phyloP scores from a whole-genome alignment of 2,329 filamentous ascomycete genomes.

The Colletotrichum salicis region DNA sequence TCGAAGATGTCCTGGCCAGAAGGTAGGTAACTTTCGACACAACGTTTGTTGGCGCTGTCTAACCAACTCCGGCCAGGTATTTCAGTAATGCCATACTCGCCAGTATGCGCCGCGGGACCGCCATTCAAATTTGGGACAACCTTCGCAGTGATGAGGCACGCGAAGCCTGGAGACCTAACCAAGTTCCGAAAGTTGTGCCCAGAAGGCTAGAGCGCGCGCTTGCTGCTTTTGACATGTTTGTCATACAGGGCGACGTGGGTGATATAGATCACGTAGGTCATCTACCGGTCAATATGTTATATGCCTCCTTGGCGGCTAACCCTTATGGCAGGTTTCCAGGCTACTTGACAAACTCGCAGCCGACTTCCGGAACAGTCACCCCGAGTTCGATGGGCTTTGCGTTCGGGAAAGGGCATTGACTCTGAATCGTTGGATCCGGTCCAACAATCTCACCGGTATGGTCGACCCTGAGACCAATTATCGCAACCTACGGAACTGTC shows the following conservation, averaged over 20 bases:
- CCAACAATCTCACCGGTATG: slow-evolving; percentile 76
- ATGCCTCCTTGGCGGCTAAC: slow-evolving; percentile 28
- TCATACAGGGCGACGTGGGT: slow-evolving; percentile 76
- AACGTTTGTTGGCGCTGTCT: background rate
- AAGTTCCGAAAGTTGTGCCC: slow-evolving; percentile 15
- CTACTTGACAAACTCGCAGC: slow-evolving; percentile 72
- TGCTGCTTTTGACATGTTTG: slow-evolving; percentile 89
- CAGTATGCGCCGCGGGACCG: slow-evolving; percentile 82
- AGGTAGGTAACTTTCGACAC: slow-evolving; percentile 53
- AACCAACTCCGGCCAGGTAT: slow-evolving; percentile 62
- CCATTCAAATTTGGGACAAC: slow-evolving; percentile 77
- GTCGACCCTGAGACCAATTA: slow-evolving; percentile 74
- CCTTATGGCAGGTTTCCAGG: slow-evolving; percentile 61
- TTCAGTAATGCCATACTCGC: slow-evolving; percentile 80
- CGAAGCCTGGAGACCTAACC: background rate
- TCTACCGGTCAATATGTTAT: slow-evolving; percentile 4
- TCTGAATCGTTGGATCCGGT: slow-evolving; percentile 76
- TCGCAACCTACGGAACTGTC: slow-evolving; percentile 84
- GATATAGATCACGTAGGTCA: slow-evolving; percentile 76
- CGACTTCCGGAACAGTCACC: slow-evolving; percentile 63
- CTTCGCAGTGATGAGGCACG: slow-evolving; percentile 51
- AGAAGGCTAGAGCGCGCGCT: slow-evolving; percentile 75
- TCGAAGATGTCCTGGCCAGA: slow-evolving; percentile 80
- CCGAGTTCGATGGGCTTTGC: slow-evolving; percentile 64
- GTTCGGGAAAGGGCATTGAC: slow-evolving; percentile 74